Percentiles rank a stretch among this genome's conserved stretches.
Conservation (phyloP, 2,329 filamentous ascomycete species). For the Leptographium wingfieldii region DNA sequence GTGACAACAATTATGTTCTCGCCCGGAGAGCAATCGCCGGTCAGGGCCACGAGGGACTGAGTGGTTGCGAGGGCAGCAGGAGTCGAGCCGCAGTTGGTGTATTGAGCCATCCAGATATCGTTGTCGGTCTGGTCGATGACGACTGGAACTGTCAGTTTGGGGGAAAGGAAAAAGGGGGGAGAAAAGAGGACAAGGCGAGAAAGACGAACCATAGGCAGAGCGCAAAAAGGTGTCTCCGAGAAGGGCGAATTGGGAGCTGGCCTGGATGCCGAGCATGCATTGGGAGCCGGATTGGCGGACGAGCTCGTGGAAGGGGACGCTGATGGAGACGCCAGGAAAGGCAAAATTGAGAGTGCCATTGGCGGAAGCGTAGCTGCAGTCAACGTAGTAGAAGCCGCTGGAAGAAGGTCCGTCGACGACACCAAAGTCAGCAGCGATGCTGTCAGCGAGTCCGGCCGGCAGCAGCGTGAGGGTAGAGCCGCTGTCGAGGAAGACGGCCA, state of each 20-base stretch:
- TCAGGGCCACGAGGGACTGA: constrained; percentile 7
- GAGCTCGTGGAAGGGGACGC: constrained; percentile 37
- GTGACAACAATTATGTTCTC: neutral
- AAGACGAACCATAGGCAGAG: constrained; percentile 33
- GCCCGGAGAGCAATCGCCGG: constrained; percentile 8
- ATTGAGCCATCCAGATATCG: constrained; percentile 36
- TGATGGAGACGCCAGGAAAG: constrained; percentile 34
- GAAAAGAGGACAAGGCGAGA: neutral
- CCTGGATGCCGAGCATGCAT: constrained; percentile 38
- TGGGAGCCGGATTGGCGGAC: constrained; percentile 24
- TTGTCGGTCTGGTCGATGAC: constrained; percentile 40
- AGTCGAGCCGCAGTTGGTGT: constrained; percentile 35
- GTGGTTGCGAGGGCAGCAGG: constrained; percentile 21
- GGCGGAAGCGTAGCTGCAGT: constrained; percentile 28
- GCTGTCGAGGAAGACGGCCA: constrained; percentile 56
- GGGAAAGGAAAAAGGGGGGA: neutral
- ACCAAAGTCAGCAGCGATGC: constrained; percentile 37
- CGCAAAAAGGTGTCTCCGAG: constrained; percentile 47
- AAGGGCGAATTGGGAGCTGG: constrained; percentile 34
- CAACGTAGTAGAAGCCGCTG: constrained; percentile 33
- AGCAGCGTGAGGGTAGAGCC: constrained; percentile 58
- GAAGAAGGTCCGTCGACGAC: constrained; percentile 20
- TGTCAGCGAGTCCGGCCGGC: constrained; percentile 40
- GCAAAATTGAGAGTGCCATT: constrained; percentile 34
- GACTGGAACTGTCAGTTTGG: constrained; percentile 17